phyloP scores from a whole-genome alignment of 345 rosid species.

The Capsella bursapastoris region DNA sequence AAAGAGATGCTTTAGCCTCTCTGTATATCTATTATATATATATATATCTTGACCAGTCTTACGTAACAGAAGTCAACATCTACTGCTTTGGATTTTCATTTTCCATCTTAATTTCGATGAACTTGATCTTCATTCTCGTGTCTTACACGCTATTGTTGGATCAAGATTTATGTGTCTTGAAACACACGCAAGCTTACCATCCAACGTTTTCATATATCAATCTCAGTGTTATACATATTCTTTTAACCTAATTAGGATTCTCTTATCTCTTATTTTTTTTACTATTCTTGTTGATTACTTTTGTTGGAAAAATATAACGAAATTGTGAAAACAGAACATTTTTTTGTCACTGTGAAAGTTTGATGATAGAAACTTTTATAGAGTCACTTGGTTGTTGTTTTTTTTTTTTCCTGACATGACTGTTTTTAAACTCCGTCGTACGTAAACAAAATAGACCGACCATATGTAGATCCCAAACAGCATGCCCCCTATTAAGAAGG shows the following conservation, averaged over 20 bases:
- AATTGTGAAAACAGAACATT: no score
- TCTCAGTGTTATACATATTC: no score
- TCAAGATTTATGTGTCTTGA: background rate
- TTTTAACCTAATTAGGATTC: no score
- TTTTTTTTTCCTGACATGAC: background rate
- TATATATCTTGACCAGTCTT: background rate
- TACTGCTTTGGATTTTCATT: background rate
- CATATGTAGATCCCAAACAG: background rate
- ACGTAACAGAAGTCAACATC: background rate
- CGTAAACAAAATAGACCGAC: background rate
- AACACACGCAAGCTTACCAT: background rate
- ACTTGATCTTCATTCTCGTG: background rate
- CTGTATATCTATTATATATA: no score
- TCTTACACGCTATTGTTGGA: background rate
- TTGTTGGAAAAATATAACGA: no score
- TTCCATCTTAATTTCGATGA: background rate
- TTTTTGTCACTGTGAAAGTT: no score
- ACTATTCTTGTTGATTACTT: no score
- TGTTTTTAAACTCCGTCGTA: background rate
- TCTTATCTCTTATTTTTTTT: no score
- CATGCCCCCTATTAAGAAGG: background rate
- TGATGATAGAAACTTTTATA: no score
- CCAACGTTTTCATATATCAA: background rate
- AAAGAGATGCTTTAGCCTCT: background rate
- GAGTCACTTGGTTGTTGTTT: background rate